Percentiles rank a stretch among this genome's conserved stretches.
These are phyloP conservation scores for Cordyceps fumosorosea DNA, from an alignment of 2,329 filamentous ascomycete genomes.

Conservation along the genomic window DNA sequence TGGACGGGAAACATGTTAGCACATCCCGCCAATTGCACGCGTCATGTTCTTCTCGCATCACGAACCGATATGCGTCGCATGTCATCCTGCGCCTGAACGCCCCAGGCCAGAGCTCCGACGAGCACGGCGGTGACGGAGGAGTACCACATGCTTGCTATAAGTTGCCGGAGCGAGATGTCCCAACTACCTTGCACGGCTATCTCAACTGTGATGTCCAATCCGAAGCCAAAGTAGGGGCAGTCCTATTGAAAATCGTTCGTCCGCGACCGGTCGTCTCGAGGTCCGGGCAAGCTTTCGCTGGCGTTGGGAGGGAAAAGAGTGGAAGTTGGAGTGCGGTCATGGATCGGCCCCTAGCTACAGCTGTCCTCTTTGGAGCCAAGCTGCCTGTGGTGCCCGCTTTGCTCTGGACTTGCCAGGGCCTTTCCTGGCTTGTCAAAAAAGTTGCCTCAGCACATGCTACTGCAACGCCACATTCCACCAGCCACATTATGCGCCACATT, in stretches of 20 bases:
- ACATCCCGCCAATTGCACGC: neutral
- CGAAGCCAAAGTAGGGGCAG: neutral
- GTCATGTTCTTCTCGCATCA: slow-evolving; percentile 4
- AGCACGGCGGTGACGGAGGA: slow-evolving; percentile 41
- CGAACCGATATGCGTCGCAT: slow-evolving; percentile 47
- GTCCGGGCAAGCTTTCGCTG: neutral
- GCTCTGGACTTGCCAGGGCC: neutral
- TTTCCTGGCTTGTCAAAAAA: neutral
- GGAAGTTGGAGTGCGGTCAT: slow-evolving; percentile 3
- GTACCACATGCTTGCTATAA: slow-evolving; percentile 35
- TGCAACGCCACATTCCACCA: neutral
- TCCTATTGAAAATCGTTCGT: neutral
- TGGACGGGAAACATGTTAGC: slow-evolving; percentile 19
- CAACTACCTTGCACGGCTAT: neutral
- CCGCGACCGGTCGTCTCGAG: slow-evolving; percentile 1
- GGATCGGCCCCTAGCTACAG: slow-evolving; percentile 4
- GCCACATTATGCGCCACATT: neutral
- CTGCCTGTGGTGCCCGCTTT: neutral
- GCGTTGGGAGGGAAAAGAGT: neutral
- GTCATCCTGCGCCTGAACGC: slow-evolving; percentile 43
- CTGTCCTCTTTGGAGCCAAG: slow-evolving; percentile 6
- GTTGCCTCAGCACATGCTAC: neutral
- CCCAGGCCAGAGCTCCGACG: slow-evolving; percentile 45
- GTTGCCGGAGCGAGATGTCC: neutral
- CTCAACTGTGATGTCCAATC: neutral